phyloP scores from a whole-genome alignment of 495 filamentous ascomycete species.

The Chaetomium fimeti region DNA sequence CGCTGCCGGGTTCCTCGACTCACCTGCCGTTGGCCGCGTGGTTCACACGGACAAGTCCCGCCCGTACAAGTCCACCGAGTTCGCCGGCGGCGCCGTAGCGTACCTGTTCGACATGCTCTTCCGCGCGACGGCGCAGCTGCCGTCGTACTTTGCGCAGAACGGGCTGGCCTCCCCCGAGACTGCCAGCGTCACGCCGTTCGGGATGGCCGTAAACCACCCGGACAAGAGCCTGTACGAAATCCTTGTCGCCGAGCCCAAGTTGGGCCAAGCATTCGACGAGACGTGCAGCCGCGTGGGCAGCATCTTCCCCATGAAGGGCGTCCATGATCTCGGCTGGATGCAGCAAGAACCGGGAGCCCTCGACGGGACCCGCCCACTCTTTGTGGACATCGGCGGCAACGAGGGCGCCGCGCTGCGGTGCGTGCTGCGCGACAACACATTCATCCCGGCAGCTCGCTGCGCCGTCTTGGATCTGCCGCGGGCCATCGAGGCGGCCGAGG shows the following conservation, averaged over 20 bases:
- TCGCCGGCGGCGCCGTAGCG: too few species aligned
- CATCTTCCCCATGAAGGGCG: not conserved
- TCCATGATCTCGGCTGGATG: constrained; percentile 1
- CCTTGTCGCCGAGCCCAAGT: not conserved
- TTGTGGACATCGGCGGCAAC: not conserved
- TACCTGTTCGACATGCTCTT: not conserved
- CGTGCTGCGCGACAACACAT: not conserved
- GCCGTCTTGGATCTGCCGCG: not conserved
- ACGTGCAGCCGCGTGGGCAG: not conserved
- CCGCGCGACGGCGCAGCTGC: not conserved
- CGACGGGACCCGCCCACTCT: not conserved
- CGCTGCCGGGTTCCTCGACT: too few species aligned
- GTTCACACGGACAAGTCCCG: too few species aligned
- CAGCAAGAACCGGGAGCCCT: not conserved
- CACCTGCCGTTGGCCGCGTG: too few species aligned
- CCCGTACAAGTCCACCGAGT: too few species aligned
- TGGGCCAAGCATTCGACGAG: not conserved
- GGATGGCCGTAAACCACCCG: not conserved
- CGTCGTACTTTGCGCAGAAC: not conserved
- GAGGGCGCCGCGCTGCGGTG: not conserved
- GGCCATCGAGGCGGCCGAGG: not conserved
- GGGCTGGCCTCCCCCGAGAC: not conserved
- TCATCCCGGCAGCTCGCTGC: not conserved
- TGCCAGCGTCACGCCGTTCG: not conserved
- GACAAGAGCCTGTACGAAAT: not conserved